These are phyloP conservation scores for Ochromonas danica DNA, from an alignment of 108 stramenopile species.

Conservation along the genomic window DNA sequence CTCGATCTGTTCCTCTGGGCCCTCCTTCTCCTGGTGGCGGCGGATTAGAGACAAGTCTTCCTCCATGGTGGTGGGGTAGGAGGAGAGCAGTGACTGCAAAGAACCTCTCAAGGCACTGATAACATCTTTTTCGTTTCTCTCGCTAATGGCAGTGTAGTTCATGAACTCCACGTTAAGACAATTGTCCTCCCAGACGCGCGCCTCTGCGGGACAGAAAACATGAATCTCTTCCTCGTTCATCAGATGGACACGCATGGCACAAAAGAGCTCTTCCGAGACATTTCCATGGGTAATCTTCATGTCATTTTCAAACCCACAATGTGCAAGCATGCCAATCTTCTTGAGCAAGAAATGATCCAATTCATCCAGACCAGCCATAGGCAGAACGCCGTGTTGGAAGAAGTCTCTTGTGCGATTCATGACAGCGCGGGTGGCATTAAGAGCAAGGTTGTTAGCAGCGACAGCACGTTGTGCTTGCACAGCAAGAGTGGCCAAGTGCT, in stretches of 20 bases:
- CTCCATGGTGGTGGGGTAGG: constrained; percentile 29
- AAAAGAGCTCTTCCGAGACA: constrained; percentile 11
- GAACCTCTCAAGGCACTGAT: background rate
- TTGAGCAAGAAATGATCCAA: constrained; percentile 32
- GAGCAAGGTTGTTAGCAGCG: background rate
- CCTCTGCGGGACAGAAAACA: constrained; percentile 28
- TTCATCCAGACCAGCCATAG: constrained; percentile 33
- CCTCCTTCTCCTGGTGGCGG: background rate
- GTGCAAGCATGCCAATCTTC: constrained; percentile 34
- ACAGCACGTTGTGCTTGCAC: constrained; percentile 18
- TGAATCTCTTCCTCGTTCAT: constrained; percentile 32
- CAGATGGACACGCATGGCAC: constrained; percentile 36
- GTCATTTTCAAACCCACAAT: constrained; percentile 30
- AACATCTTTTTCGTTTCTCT: constrained; percentile 7
- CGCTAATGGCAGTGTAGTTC: constrained; percentile 30
- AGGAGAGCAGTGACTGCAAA: background rate
- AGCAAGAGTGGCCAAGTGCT: constrained; percentile 20
- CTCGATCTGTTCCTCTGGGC: background rate
- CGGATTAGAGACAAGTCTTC: no score
- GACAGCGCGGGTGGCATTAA: constrained; percentile 10
- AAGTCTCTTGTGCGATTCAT: constrained; percentile 30
- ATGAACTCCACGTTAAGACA: constrained; percentile 19
- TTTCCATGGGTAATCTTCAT: constrained; percentile 29
- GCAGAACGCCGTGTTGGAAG: constrained; percentile 33
- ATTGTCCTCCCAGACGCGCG: constrained; percentile 27